Conservation (phyloP, 1,284 basidiomycete species). For the Ganoderma lingzhi region DNA sequence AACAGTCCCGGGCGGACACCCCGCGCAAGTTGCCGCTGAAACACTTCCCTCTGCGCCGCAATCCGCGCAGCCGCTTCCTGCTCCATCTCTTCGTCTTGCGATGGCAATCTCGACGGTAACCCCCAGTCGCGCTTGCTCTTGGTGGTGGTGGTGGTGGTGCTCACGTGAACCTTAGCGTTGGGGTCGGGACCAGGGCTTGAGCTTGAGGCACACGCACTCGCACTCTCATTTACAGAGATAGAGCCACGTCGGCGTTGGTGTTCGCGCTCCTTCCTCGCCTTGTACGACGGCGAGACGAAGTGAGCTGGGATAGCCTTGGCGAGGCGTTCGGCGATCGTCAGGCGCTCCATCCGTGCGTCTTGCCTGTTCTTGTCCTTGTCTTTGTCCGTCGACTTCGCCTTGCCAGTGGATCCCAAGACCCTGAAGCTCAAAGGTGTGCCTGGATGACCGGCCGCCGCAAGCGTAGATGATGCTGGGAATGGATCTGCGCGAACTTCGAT, state of each 20-base stretch:
- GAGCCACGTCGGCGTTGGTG: not conserved
- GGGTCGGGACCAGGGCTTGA: conserved; percentile 1
- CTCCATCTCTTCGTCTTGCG: conserved; percentile 31
- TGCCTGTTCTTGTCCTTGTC: conserved; percentile 1
- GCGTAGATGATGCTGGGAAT: not conserved
- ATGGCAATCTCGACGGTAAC: conserved; percentile 23
- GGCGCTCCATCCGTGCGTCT: conserved; percentile 3
- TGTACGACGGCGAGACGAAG: conserved; percentile 28
- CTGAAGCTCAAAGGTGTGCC: not conserved
- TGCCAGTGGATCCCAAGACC: not conserved
- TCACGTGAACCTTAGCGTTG: not conserved
- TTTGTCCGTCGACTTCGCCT: not conserved
- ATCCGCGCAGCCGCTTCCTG: conserved; percentile 25
- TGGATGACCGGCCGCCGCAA: not conserved
- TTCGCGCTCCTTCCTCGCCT: conserved; percentile 21
- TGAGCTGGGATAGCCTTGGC: conserved; percentile 19
- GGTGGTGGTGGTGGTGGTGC: not conserved
- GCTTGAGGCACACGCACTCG: conserved; percentile 10
- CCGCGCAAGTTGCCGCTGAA: conserved; percentile 30
- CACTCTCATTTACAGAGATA: not conserved
- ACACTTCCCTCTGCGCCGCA: conserved; percentile 26
- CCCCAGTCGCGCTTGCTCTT: conserved; percentile 1
- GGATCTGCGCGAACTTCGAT: not conserved
- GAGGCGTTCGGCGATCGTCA: conserved; percentile 9
- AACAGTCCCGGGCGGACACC: conserved; percentile 35